Percentiles rank a stretch among this genome's conserved stretches.
These are phyloP conservation scores for Suillus discolor DNA, from an alignment of 768 basidiomycete genomes.

Conservation along the genomic window DNA sequence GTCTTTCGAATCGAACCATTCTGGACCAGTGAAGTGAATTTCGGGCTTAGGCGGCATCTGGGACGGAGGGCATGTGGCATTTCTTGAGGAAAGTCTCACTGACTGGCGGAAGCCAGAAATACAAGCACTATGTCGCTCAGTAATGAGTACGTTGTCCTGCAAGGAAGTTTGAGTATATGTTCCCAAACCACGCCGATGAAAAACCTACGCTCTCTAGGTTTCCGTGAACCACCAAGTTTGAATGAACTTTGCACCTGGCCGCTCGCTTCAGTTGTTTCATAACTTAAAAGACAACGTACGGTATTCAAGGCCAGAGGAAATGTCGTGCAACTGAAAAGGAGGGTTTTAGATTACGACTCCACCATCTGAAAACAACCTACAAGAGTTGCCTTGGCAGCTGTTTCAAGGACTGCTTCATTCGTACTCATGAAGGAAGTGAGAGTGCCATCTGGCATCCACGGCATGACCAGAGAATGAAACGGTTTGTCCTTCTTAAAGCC, in stretches of 20 bases:
- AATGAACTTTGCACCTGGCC: not conserved
- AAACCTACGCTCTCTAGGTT: constrained; percentile 3
- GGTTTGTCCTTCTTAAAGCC: not conserved
- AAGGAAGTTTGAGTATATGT: not conserved
- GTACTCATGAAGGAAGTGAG: not conserved
- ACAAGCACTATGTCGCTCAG: not conserved
- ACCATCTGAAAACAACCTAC: not conserved
- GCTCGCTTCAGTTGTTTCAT: not conserved
- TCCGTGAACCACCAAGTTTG: not conserved
- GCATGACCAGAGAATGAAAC: not conserved
- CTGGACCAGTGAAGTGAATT: not conserved
- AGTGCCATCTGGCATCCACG: constrained; percentile 1
- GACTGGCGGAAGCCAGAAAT: constrained; percentile 6
- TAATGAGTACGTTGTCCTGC: constrained; percentile 6
- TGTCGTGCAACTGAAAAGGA: not conserved
- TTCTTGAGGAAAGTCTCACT: not conserved
- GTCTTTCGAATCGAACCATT: not conserved
- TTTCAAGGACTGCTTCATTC: not conserved
- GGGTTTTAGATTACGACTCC: not conserved
- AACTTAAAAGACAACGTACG: not conserved
- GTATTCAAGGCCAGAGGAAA: constrained; percentile 4
- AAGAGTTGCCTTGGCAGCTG: not conserved
- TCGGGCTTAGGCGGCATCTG: not conserved
- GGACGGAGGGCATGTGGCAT: not conserved
- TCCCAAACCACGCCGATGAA: not conserved